A percentile compares a stretch with the other conserved stretches of the same genome.
These are phyloP conservation scores for Aleurites moluccanus DNA, from an alignment of 441 rosid genomes.

Conservation along the genomic window DNA sequence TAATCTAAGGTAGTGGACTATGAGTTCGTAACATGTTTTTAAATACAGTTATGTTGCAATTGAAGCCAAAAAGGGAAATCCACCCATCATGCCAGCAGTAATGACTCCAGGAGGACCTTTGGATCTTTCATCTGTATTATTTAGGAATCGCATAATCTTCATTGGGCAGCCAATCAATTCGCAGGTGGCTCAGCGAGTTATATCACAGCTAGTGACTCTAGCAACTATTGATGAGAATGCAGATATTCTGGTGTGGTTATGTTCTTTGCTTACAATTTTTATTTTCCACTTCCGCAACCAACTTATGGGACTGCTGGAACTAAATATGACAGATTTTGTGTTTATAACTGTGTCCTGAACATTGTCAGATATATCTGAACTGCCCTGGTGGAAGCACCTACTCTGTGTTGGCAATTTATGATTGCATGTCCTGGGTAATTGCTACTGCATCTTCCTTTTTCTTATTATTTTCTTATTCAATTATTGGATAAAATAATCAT, in stretches of 20 bases:
- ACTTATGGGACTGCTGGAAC: neutral
- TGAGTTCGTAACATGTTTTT: slow-evolving; percentile 11
- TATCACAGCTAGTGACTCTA: slow-evolving; percentile 88
- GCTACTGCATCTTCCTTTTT: slow-evolving; percentile 5
- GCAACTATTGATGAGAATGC: slow-evolving; percentile 77
- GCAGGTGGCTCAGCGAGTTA: slow-evolving; percentile 83
- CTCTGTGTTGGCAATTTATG: slow-evolving; percentile 83
- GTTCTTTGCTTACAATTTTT: slow-evolving; percentile 13
- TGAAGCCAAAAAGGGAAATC: slow-evolving; percentile 64
- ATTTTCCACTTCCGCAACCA: slow-evolving; percentile 11
- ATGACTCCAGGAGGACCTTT: slow-evolving; percentile 87
- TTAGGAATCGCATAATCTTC: slow-evolving; percentile 83
- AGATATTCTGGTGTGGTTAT: slow-evolving; percentile 68
- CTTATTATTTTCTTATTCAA: slow-evolving; percentile 3
- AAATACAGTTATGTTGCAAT: slow-evolving; percentile 42
- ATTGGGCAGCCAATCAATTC: slow-evolving; percentile 79
- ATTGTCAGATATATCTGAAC: slow-evolving; percentile 72
- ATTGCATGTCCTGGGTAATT: slow-evolving; percentile 91
- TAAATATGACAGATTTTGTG: slow-evolving; percentile 4
- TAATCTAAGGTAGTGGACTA: neutral
- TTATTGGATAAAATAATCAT: neutral
- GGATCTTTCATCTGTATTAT: slow-evolving; percentile 77
- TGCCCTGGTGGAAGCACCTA: slow-evolving; percentile 94
- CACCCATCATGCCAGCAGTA: slow-evolving; percentile 86
- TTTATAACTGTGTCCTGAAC: slow-evolving; percentile 21